Base-by-base conservation (phyloP, 257 asterid species). In the Solanum chmielewskii region DNA sequence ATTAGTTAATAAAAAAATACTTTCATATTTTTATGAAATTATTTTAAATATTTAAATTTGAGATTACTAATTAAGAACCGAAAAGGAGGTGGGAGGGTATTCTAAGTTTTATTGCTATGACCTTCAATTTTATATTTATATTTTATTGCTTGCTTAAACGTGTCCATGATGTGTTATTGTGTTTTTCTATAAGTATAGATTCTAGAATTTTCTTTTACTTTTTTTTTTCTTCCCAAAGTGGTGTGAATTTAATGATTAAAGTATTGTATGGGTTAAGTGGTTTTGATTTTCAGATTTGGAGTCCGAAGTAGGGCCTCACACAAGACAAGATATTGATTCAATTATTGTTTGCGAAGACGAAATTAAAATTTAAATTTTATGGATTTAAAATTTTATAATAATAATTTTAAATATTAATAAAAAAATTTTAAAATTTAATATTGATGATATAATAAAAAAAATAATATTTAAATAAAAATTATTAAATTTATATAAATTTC, bases 21-120 rank as follows among this genome's bases (percentile, higher is more conserved):
- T 4, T 4, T 9, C 9, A 23, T 3, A 4, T n/a, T 11, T 64
- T 2, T 64, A 2, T 0, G 0, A 9, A 42, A 42, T 42, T 9
- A 42, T 0, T 42, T 42, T 42, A 31, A 64, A 25, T 2, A 6
- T n/a, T 64, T 5, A 3, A n/a, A 64, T 64, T 2, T 11, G 15
- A 64, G 25, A 64, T n/a, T 6, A n/a, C 16, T 4, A 60, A 0
- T 9, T 21, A 60, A 60, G 5, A 60, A 6, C 0, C 0, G 14
- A 9, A 2, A 4, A 2, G 2, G 5, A 59, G 11, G 8, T 2
- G 29, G 11, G 1, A 59, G 5, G 11, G 11, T 59, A 11, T 15
- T 70, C 3, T 69, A 29, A 31, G 8, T 31, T 14, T 31, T 33
- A 52, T 10, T 35, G 25, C 41, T 2, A 14, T 14, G 21, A 69